phyloP scores from a whole-genome alignment of 2,329 filamentous ascomycete genomes.

The Penicillium sp. region DNA sequence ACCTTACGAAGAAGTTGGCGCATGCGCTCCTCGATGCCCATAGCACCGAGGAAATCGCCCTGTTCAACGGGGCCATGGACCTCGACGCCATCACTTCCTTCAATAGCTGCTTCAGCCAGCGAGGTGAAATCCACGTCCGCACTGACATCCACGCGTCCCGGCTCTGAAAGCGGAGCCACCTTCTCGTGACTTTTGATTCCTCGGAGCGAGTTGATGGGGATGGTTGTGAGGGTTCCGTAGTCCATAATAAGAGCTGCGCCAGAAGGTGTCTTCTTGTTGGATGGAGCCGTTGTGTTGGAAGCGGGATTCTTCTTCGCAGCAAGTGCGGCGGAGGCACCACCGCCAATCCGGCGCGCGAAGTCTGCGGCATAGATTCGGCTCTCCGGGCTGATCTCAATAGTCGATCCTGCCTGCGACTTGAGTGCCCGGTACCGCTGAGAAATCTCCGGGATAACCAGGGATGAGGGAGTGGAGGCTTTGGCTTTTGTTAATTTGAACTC shows the following conservation, averaged over 20 bases:
- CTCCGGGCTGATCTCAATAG: constrained; percentile 90
- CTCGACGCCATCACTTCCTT: constrained; percentile 77
- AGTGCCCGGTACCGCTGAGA: constrained; percentile 78
- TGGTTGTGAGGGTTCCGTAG: constrained; percentile 77
- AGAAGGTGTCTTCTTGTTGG: constrained; percentile 63
- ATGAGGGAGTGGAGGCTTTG: constrained; percentile 74
- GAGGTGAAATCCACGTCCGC: constrained; percentile 93
- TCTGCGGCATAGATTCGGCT: constrained; percentile 76
- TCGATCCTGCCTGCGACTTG: constrained; percentile 65
- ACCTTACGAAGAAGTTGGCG: constrained; percentile 61
- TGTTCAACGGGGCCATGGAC: constrained; percentile 92
- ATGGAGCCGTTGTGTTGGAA: constrained; percentile 27
- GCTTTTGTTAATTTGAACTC: constrained; percentile 89
- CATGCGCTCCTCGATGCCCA: constrained; percentile 83
- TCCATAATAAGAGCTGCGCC: constrained; percentile 95
- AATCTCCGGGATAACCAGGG: constrained; percentile 78
- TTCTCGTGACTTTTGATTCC: constrained; percentile 78
- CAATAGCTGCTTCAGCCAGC: constrained; percentile 77
- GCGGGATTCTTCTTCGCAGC: constrained; percentile 37
- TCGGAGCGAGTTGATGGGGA: constrained; percentile 86
- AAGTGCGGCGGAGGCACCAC: constrained; percentile 36
- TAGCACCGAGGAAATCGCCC: constrained; percentile 71
- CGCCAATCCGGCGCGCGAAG: constrained; percentile 83
- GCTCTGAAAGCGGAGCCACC: constrained; percentile 76
- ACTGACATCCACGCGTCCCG: constrained; percentile 83